Evolutionary conservation across 2,329 filamentous ascomycete genomes (phyloP).

Genomic region (Ophiostoma piceae): DNA sequence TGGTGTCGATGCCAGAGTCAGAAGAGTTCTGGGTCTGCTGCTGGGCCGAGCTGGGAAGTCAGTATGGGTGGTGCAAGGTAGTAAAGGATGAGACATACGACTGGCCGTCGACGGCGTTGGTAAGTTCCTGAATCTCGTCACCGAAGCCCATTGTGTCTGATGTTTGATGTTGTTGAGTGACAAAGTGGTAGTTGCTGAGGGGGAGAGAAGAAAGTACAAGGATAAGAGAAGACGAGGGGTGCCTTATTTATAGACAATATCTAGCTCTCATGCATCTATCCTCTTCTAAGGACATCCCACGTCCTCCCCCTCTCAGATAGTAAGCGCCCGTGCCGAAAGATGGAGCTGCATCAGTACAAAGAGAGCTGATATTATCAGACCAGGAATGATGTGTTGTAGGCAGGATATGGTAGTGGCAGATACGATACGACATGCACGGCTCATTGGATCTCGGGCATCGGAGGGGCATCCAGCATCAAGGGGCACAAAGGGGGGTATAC

Average conservation of each 20-base stretch:
- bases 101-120: conserved; percentile 33
- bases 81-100: conserved; percentile 24
- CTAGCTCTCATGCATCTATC: too few species aligned
- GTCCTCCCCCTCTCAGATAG: not conserved
- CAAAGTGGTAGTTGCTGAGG: not conserved
- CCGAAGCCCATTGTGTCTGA: conserved; percentile 28
- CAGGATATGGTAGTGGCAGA: not conserved
- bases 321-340: conserved; percentile 1
- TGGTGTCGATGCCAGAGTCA: conserved; percentile 33
- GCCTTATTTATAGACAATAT: conserved; percentile 3
- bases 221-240: not conserved
- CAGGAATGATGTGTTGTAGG: not conserved
- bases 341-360: not conserved
- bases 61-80: not conserved
- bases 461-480: not conserved
- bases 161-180: conserved; percentile 11
- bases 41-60: conserved; percentile 30
- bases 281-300: not conserved
- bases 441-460: not conserved
- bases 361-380: not conserved
- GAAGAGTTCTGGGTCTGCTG: conserved; percentile 31
- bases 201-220: not conserved
- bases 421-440: not conserved
- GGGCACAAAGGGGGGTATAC: not conserved
- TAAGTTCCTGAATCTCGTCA: conserved; percentile 33